Evolutionary conservation across 257 asterid genomes (phyloP).

Genomic region (Solanum raphanifolium): DNA sequence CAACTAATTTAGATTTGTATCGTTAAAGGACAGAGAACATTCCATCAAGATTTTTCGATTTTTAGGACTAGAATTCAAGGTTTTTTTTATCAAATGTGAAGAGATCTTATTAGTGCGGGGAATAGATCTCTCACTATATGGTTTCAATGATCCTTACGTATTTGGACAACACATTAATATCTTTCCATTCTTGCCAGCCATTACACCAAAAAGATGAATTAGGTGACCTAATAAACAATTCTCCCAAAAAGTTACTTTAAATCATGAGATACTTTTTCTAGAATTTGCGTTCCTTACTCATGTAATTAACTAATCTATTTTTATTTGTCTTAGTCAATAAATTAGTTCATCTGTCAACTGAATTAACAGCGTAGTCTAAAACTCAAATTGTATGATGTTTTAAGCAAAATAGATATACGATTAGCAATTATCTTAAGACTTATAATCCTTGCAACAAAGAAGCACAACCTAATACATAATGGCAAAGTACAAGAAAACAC

Average conservation of each 20-base stretch:
- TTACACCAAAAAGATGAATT: neutral
- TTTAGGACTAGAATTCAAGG: too few relatives aligned
- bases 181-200: neutral
- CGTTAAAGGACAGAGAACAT: too few relatives aligned
- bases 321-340: neutral
- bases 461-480: neutral
- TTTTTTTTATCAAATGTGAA: too few relatives aligned
- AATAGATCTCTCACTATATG: too few relatives aligned
- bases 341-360: neutral
- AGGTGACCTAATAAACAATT: too few relatives aligned
- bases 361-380: neutral
- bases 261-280: neutral
- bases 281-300: neutral
- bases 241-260: neutral
- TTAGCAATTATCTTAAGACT: neutral
- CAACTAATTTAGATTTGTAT: fast-evolving
- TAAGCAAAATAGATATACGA: neutral
- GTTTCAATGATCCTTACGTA: too few relatives aligned
- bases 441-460: neutral
- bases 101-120: too few relatives aligned
- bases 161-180: too few relatives aligned
- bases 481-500: neutral
- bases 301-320: neutral
- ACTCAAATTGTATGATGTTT: neutral
- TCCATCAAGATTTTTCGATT: too few relatives aligned